phyloP scores from a whole-genome alignment of 257 asterid species.

The Coffea eugenioides region DNA sequence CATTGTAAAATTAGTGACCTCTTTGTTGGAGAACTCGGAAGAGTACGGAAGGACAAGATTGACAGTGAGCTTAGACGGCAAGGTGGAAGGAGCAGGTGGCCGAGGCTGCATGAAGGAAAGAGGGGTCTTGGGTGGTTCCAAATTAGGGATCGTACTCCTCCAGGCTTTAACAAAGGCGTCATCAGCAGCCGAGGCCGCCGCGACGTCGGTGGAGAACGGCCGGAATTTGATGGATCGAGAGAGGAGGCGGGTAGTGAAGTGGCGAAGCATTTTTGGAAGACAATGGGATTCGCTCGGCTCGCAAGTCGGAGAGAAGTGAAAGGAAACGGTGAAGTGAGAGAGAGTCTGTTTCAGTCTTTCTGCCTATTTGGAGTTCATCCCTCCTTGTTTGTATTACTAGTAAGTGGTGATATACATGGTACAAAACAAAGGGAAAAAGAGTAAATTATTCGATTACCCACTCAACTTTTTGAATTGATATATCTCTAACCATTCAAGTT shows the following conservation, averaged over 20 bases:
- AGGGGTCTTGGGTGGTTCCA: conserved; percentile 59
- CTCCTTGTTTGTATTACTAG: not conserved
- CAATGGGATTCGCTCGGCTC: conserved; percentile 34
- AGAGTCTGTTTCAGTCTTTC: not conserved
- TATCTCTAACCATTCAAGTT: no score
- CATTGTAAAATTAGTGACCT: conserved; percentile 27
- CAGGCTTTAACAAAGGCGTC: conserved; percentile 49
- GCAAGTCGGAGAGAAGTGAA: conserved; percentile 29
- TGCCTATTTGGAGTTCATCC: no score
- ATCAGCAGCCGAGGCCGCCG: conserved; percentile 29
- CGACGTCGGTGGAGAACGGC: conserved; percentile 29
- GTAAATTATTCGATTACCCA: no score
- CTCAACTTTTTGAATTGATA: no score
- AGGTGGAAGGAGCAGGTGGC: conserved; percentile 36
- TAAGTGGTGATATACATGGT: no score
- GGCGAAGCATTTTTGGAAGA: conserved; percentile 37
- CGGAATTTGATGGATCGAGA: conserved; percentile 32
- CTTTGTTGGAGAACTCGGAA: conserved; percentile 38
- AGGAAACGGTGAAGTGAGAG: not conserved
- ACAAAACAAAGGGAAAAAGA: no score
- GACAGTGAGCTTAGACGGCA: conserved; percentile 45
- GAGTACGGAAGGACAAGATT: conserved; percentile 43
- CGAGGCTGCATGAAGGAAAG: conserved; percentile 46
- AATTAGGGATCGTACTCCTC: conserved; percentile 41
- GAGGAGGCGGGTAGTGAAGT: conserved; percentile 25